Evolutionary conservation across 2,329 filamentous ascomycete genomes (phyloP), one percentile per base, ranked within the genome.

Genomic region (Chrysoporthe deuterocubensis): DNA sequence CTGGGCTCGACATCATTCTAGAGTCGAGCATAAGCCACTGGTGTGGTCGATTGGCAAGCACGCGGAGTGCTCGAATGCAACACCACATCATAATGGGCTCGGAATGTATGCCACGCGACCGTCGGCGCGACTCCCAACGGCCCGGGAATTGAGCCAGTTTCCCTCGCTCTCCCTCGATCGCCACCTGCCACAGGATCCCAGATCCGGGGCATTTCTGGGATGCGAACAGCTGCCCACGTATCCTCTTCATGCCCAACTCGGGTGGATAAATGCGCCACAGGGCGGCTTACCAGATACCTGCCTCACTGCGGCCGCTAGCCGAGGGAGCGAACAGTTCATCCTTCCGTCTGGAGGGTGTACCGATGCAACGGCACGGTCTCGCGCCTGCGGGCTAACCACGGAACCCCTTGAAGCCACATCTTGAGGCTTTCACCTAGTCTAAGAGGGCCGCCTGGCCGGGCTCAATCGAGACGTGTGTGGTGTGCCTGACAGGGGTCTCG

Each of bases 31-130:
- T 13, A 54, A 54, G 14, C 50, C 13, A 54, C 37, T 40, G 37
- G 9, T 40, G 37, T 40, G 37, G 37, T 40, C 37, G 6, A 54
- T 34, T 54, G 50, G 50, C 21, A 34, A 54, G 50, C 21, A 34
- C 50, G 16, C 50, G 4, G 50, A 9, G 50, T 34, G 21, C 13
- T 54, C 50, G 13, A 54, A 54, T 54, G 50, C 50, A 54, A 54
- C 50, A 34, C 32, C 26, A 26, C 32, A 34, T 32, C 13, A 54
- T 54, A 21, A 21, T 54, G 32, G 50, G 26, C 26, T 13, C 50
- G 50, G 50, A 54, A 54, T 54, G 54, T 57, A 57, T 40, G 54
- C 54, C 54, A 57, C 54, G 34, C 54, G 54, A 57, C 54, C 54
- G 54, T 57, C 54, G 54, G 54, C 54, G 34, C 32, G 54, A 57